Percentiles rank a stretch among this genome's conserved stretches.
phyloP scores from a whole-genome alignment of 345 rosid genomes.

The Trapa incisa region DNA sequence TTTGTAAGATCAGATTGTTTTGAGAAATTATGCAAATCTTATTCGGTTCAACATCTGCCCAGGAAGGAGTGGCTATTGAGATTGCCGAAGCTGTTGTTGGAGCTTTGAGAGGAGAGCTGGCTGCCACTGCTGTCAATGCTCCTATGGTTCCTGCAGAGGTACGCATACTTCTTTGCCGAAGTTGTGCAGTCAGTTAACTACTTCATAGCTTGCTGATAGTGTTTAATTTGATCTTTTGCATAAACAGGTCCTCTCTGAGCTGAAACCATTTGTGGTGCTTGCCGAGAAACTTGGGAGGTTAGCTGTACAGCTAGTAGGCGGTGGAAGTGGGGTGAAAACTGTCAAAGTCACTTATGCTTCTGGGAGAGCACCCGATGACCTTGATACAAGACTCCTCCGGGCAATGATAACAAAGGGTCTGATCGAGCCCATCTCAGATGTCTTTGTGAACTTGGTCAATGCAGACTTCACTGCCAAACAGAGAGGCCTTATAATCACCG shows the following conservation, averaged over 20 bases:
- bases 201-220: neutral
- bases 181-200: neutral
- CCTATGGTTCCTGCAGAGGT: conserved; percentile 96
- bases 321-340: conserved; percentile 77
- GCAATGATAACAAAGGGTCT: conserved; percentile 77
- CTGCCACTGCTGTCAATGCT: conserved; percentile 88
- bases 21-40: neutral
- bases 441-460: conserved; percentile 64
- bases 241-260: conserved; percentile 56
- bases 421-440: conserved; percentile 64
- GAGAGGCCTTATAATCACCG: conserved; percentile 60
- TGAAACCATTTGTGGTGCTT: conserved; percentile 67
- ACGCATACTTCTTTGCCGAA: neutral
- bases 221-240: neutral
- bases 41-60: neutral
- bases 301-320: conserved; percentile 70
- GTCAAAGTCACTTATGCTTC: conserved; percentile 72
- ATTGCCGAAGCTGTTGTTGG: conserved; percentile 90
- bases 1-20: neutral
- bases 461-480: conserved; percentile 78
- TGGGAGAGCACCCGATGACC: conserved; percentile 65
- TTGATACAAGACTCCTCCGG: conserved; percentile 74
- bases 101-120: conserved; percentile 82
- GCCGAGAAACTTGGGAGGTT: conserved; percentile 69
- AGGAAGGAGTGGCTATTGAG: conserved; percentile 92